phyloP scores from a whole-genome alignment of 2,329 filamentous ascomycete species.

The Alternaria brassicicola region DNA sequence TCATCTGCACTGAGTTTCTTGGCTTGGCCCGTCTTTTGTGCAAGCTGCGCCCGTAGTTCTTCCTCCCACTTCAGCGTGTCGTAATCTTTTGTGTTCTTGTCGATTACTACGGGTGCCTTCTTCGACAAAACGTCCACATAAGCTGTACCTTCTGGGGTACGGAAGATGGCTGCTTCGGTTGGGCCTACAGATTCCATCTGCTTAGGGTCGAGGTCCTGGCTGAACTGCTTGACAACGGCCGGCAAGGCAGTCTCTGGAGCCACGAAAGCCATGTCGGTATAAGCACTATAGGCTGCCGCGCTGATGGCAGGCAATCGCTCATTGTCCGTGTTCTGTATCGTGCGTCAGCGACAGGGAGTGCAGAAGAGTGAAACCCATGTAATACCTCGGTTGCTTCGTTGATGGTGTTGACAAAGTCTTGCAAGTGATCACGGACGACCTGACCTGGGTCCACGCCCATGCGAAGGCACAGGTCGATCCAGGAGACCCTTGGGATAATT shows the following conservation, averaged over 20 bases:
- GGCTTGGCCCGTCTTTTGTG: slow-evolving; percentile 89
- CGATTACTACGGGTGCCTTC: slow-evolving; percentile 73
- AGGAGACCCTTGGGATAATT: slow-evolving; percentile 76
- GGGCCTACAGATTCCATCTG: slow-evolving; percentile 77
- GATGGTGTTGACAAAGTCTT: slow-evolving; percentile 72
- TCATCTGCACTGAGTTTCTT: slow-evolving; percentile 93
- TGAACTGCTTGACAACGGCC: slow-evolving; percentile 74
- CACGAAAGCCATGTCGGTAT: slow-evolving; percentile 91
- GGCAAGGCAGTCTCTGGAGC: slow-evolving; percentile 82
- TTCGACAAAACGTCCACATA: slow-evolving; percentile 92
- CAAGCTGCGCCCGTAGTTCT: slow-evolving; percentile 83
- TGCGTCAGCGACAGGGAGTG: neutral
- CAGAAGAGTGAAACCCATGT: slow-evolving; percentile 19
- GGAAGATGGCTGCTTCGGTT: slow-evolving; percentile 89
- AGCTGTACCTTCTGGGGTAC: slow-evolving; percentile 83
- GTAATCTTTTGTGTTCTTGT: slow-evolving; percentile 94
- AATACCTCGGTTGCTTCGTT: slow-evolving; percentile 62
- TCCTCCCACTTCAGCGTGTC: slow-evolving; percentile 97
- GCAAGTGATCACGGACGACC: slow-evolving; percentile 69
- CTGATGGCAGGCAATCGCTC: slow-evolving; percentile 55
- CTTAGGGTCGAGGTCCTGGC: slow-evolving; percentile 71
- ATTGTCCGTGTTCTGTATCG: slow-evolving; percentile 28
- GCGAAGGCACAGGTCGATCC: slow-evolving; percentile 87
- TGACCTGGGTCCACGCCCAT: slow-evolving; percentile 82
- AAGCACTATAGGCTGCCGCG: slow-evolving; percentile 79